These are phyloP conservation scores for Phaseolus coccineus DNA, from an alignment of 331 rosid genomes.

Conservation along the genomic window DNA sequence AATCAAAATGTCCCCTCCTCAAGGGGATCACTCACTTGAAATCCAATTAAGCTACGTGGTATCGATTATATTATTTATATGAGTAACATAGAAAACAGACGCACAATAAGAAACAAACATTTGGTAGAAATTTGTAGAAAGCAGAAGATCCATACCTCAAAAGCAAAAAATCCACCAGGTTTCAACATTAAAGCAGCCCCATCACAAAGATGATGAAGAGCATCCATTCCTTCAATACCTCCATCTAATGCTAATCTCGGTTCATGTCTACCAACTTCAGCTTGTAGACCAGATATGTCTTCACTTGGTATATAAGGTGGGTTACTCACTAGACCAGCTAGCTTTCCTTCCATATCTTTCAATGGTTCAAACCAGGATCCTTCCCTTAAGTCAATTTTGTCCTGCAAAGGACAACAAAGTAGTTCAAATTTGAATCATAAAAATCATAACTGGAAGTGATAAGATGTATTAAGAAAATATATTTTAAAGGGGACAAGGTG, in stretches of 20 bases:
- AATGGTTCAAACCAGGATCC: slow-evolving; percentile 92
- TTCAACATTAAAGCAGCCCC: slow-evolving; percentile 76
- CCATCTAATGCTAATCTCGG: slow-evolving; percentile 84
- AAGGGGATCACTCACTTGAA: neutral
- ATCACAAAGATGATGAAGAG: slow-evolving; percentile 80
- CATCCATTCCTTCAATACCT: slow-evolving; percentile 69
- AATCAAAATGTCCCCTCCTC: neutral
- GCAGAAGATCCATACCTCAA: slow-evolving; percentile 63
- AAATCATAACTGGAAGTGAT: slow-evolving; percentile 6
- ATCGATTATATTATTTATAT: neutral
- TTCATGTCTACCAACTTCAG: slow-evolving; percentile 88
- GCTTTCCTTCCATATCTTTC: slow-evolving; percentile 68
- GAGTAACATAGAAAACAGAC: neutral
- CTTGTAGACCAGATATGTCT: slow-evolving; percentile 73
- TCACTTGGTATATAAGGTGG: slow-evolving; percentile 91
- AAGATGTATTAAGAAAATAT: neutral
- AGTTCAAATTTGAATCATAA: slow-evolving; percentile 31
- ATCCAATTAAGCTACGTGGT: neutral
- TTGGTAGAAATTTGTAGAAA: neutral
- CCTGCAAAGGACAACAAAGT: slow-evolving; percentile 53
- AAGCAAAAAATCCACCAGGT: slow-evolving; percentile 87
- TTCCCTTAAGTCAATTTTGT: slow-evolving; percentile 67
- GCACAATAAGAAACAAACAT: neutral
- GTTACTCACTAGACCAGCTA: slow-evolving; percentile 83
- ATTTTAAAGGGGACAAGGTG: neutral